Base-by-base conservation (phyloP, 2,329 filamentous ascomycete species). In the Zasmidium citrigriseum region DNA sequence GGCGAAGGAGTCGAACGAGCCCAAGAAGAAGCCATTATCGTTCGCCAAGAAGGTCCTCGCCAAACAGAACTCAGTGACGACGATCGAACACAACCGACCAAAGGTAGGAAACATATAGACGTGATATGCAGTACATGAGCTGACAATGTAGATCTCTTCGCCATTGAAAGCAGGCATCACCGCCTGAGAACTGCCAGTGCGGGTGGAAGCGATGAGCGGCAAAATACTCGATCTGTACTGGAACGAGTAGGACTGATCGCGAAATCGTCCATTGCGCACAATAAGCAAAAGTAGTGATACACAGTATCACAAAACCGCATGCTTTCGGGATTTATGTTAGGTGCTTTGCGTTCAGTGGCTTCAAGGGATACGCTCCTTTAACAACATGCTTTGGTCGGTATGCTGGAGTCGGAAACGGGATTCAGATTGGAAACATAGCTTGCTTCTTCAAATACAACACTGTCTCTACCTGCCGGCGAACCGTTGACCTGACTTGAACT, bases 81-180 rank as follows among this genome's bases (percentile, higher is more conserved):
- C 61, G 64, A 58, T 60, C 44, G 64, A 60, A 45, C 61, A 66
- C 49, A 49, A 49, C 51, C 56, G 63, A 61, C 68, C 68, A 46
- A 68, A 65, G 65, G 68, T 68, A 57, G 38, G 62, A 52, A 24
- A 20, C 27, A 25, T 16, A 25, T 24, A 27, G 22, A 49, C 7
- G 21, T 25, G 46, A 16, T 2, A n/a, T n/a, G n/a, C n/a, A 23
- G 14, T 25, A 9, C 16, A 23, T 24, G 3, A 16, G 12, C 22
- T 51, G 25, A 34, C 21, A 25, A 10, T 23, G 29, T 44, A 70
- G 67, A 56, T 61, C 41, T 66, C 67, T 57, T 68, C 67, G 53
- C 67, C 67, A 54, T 63, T 70, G 57, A 66, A 59, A 57, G 58
- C 57, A 45, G 63, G 62, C 57, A 61, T 67, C 44, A 57, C 59